Conservation (phyloP, 1,284 basidiomycete genomes). For the Xerocomus nothofagi region DNA sequence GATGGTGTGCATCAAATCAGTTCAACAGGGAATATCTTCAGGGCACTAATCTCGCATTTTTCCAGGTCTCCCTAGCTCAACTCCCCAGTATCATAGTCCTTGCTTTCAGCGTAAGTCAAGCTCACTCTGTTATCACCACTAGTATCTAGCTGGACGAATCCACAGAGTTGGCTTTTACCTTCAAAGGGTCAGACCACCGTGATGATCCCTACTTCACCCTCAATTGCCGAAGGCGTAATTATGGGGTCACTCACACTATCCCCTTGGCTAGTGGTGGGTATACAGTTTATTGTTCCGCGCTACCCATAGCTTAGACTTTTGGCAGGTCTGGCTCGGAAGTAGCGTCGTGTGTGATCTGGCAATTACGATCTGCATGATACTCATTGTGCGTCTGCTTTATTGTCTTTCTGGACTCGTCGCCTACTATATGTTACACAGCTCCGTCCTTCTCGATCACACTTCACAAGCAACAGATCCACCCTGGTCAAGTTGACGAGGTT, state of each 20-base stretch:
- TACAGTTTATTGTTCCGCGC: neutral
- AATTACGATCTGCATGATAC: conserved; percentile 13
- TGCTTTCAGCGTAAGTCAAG: neutral
- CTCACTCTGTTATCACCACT: neutral
- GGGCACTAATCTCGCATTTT: neutral
- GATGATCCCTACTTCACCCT: too few relatives aligned
- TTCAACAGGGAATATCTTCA: neutral
- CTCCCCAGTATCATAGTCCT: conserved; percentile 9
- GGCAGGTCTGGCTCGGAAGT: conserved; percentile 19
- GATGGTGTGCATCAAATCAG: conserved; percentile 2
- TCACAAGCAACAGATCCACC: too few relatives aligned
- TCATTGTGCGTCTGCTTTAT: conserved; percentile 8
- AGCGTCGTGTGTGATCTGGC: conserved; percentile 9
- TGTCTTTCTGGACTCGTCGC: too few relatives aligned
- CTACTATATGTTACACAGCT: too few relatives aligned
- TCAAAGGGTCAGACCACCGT: too few relatives aligned
- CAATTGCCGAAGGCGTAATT: too few relatives aligned
- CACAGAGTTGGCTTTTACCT: neutral
- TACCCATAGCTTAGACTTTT: neutral
- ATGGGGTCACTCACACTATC: too few relatives aligned
- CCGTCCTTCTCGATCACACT: too few relatives aligned
- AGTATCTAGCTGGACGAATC: too few relatives aligned
- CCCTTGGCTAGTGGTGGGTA: conserved; percentile 4
- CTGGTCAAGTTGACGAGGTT: too few relatives aligned
- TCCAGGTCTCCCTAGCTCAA: conserved; percentile 17